These are phyloP conservation scores for Hypoxylon sp. DNA, from an alignment of 2,329 filamentous ascomycete genomes.

Conservation along the genomic window DNA sequence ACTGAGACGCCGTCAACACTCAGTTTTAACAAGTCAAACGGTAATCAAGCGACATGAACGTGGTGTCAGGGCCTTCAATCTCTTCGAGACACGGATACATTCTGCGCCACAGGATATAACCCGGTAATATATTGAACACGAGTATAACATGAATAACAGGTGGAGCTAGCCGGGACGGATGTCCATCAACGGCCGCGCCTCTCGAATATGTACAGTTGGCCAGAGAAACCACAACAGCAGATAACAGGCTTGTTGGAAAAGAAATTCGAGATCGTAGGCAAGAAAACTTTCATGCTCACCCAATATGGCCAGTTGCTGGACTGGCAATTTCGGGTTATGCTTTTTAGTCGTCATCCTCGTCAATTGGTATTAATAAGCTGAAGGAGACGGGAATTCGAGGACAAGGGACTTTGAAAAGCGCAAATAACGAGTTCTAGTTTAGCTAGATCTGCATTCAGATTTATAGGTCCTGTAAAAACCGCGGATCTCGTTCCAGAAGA, in stretches of 20 bases:
- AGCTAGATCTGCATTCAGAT: neutral
- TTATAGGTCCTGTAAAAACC: slow-evolving; percentile 5
- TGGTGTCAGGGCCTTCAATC: slow-evolving; percentile 9
- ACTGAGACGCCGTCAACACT: slow-evolving; percentile 46
- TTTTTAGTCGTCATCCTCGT: slow-evolving; percentile 45
- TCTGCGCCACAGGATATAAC: slow-evolving; percentile 5
- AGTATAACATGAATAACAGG: slow-evolving; percentile 27
- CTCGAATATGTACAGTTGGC: slow-evolving; percentile 11
- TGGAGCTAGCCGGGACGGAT: neutral
- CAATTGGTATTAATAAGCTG: slow-evolving; percentile 4
- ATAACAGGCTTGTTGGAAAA: slow-evolving; percentile 2
- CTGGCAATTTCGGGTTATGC: slow-evolving; percentile 74
- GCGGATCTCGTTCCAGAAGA: neutral
- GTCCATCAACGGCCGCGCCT: slow-evolving; percentile 4
- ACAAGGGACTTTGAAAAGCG: neutral
- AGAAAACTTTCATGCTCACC: slow-evolving; percentile 66
- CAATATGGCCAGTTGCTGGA: slow-evolving; percentile 82
- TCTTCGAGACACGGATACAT: slow-evolving; percentile 9
- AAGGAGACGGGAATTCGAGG: slow-evolving; percentile 1
- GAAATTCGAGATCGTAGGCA: slow-evolving; percentile 33
- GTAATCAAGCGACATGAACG: slow-evolving; percentile 23
- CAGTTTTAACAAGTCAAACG: slow-evolving; percentile 49
- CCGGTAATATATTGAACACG: slow-evolving; percentile 40
- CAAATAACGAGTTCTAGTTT: neutral
- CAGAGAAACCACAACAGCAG: neutral